Evolutionary conservation across 2,329 filamentous ascomycete species (phyloP), one percentile per base, ranked within the genome.

Genomic region (Trichoderma sp.): DNA sequence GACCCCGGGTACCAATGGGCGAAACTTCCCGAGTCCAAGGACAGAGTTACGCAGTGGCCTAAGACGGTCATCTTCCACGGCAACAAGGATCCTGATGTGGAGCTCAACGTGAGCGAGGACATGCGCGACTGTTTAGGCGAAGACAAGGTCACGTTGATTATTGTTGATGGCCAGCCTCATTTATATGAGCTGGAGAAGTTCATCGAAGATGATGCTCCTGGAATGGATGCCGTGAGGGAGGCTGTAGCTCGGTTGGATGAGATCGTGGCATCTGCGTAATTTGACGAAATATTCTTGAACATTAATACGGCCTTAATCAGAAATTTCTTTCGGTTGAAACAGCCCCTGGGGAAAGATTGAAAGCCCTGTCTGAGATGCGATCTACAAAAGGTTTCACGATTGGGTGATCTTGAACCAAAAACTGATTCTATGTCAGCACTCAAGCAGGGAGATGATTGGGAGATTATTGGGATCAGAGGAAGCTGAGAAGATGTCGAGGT

Each of bases 21-120:
- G 11, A 67, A 56, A 24, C 62, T 77, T 21, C 16, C 76, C 0
- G 67, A 59, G 9, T 73, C 75, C n/a, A 79, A 76, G 59, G 68
- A 77, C 16, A 45, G 77, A 3, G 65, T 74, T 0, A 75, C 68
- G 1, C 65, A 68, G 3, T 85, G 83, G 83, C 83, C 83, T 21
- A 73, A 77, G 11, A 84, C 83, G 0, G 80, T 84, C 29, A 79
- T 84, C 35, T 80, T 84, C 16, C 83, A 84, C 9, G 83, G 83
- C 0, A 77, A 82, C 21, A 74, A 71, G 0, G 83, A 84, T 69
- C 31, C 66, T 3, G 80, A 81, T 60, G 82, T 84, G 1, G 79
- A 80, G 14, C 45, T 81, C 11, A 79, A 74, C 8, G 80, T 84
- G 21, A 83, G 80, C 60, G 73, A 77, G 24, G 64, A 79, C 68